phyloP scores from a whole-genome alignment of 1,284 basidiomycete genomes.

The Trametes sp. region DNA sequence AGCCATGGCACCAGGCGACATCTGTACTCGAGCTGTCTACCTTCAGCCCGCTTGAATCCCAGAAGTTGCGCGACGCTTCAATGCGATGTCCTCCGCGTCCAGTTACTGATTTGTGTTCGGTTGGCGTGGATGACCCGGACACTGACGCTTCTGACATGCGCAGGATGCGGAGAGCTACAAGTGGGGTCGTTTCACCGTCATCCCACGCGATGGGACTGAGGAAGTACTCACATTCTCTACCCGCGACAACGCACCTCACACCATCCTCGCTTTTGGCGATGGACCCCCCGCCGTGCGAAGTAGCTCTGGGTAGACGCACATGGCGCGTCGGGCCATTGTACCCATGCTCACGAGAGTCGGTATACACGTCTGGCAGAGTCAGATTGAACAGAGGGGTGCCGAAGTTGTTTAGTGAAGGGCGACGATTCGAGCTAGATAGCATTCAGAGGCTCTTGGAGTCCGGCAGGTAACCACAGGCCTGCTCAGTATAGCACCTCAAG shows the following conservation, averaged over 20 bases:
- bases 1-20: constrained; percentile 81
- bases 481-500: not conserved
- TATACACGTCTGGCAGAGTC: constrained; percentile 43
- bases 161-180: constrained; percentile 76
- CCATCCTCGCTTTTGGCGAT: constrained; percentile 75
- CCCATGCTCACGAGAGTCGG: constrained; percentile 54
- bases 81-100: constrained; percentile 69
- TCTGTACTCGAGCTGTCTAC: constrained; percentile 80
- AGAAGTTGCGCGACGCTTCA: constrained; percentile 74
- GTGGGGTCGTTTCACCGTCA: too few relatives aligned
- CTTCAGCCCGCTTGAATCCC: constrained; percentile 77
- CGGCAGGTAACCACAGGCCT: not conserved
- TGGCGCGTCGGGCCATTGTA: constrained; percentile 55
- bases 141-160: constrained; percentile 58
- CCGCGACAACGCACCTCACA: constrained; percentile 69
- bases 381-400: constrained; percentile 18
- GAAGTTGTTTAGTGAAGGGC: constrained; percentile 20
- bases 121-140: constrained; percentile 33
- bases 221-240: constrained; percentile 73
- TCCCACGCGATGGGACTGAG: too few relatives aligned
- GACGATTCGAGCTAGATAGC: constrained; percentile 18
- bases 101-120: constrained; percentile 59
- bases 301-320: constrained; percentile 63
- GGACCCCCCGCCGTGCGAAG: constrained; percentile 65
- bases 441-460: not conserved